Evolutionary conservation across 345 rosid species (phyloP).

Genomic region (Linum usitatissimum): DNA sequence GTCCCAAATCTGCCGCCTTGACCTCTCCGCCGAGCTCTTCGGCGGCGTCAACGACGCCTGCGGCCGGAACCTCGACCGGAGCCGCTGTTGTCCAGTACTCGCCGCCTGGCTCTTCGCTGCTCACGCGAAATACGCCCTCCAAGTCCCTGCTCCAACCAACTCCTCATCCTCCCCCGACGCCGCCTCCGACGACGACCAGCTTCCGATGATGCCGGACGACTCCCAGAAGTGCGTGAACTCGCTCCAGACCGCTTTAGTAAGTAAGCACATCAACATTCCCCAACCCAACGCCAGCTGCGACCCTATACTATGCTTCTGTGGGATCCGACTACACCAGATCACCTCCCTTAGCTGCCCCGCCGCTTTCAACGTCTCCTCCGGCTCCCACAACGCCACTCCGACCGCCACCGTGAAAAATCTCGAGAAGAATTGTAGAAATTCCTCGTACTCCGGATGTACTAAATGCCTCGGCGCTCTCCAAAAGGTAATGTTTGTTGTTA

Average conservation of each 20-base stretch:
- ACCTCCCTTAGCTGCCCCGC: conserved; percentile 92
- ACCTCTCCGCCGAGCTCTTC: conserved; percentile 90
- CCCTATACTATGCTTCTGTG: conserved; percentile 79
- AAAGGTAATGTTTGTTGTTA: conserved; percentile 36
- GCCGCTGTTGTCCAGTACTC: conserved; percentile 90
- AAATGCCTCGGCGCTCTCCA: conserved; percentile 91
- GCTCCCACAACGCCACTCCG: conserved; percentile 65
- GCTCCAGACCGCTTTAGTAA: conserved; percentile 60
- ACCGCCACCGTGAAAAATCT: conserved; percentile 76
- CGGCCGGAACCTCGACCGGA: conserved; percentile 71
- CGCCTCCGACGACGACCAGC: conserved; percentile 35
- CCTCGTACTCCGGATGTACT: conserved; percentile 88
- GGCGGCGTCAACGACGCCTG: conserved; percentile 94
- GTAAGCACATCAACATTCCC: conserved; percentile 66
- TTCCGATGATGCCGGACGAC: conserved; percentile 92
- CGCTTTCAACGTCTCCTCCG: conserved; percentile 67
- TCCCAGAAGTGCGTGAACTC: conserved; percentile 94
- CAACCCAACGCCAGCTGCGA: conserved; percentile 87
- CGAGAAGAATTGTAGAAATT: conserved; percentile 81
- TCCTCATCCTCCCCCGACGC: conserved; percentile 22
- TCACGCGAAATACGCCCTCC: conserved; percentile 78
- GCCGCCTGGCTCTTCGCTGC: conserved; percentile 99
- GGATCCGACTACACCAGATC: conserved; percentile 91
- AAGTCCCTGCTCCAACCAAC: conserved; percentile 28
- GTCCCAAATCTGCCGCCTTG: conserved; percentile 63